A percentile compares a stretch with the other conserved stretches of the same genome.
These are phyloP conservation scores for Trypanosoma caninum DNA, from an alignment of 208 protist genomes.

Conservation along the genomic window DNA sequence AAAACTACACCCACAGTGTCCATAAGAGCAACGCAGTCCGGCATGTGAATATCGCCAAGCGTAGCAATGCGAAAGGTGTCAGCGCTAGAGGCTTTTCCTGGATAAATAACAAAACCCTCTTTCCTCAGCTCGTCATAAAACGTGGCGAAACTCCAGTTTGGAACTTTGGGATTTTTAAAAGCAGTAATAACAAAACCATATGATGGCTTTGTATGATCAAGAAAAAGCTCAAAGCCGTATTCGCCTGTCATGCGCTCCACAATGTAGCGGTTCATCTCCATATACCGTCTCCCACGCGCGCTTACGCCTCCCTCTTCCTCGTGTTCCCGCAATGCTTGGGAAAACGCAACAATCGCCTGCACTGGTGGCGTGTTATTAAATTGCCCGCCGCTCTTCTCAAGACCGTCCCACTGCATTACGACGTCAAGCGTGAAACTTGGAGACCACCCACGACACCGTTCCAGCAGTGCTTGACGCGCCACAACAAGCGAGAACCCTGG, in stretches of 20 bases:
- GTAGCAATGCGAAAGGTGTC: constrained; percentile 68
- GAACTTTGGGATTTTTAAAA: constrained; percentile 30
- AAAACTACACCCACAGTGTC: constrained; percentile 32
- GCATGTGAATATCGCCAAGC: constrained; percentile 55
- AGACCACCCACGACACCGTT: constrained; percentile 30
- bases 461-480: constrained; percentile 19
- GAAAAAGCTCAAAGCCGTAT: constrained; percentile 45
- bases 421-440: constrained; percentile 56
- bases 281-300: constrained; percentile 35
- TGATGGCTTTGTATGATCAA: constrained; percentile 32
- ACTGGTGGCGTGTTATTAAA: constrained; percentile 57
- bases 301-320: constrained; percentile 41
- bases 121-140: constrained; percentile 52
- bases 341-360: constrained; percentile 55
- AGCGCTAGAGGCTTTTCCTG: constrained; percentile 50
- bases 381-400: constrained; percentile 33
- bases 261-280: constrained; percentile 37
- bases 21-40: constrained; percentile 44
- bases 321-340: constrained; percentile 46
- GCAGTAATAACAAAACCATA: constrained; percentile 61
- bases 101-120: constrained; percentile 55
- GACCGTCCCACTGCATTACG: constrained; percentile 33
- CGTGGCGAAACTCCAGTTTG: constrained; percentile 51
- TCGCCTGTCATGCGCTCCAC: constrained; percentile 34
- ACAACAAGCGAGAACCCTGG: constrained; percentile 57